Evolutionary conservation across 768 basidiomycete genomes (phyloP), one percentile per base, ranked within the genome.

Genomic region (Melanogaster broomeanus): DNA sequence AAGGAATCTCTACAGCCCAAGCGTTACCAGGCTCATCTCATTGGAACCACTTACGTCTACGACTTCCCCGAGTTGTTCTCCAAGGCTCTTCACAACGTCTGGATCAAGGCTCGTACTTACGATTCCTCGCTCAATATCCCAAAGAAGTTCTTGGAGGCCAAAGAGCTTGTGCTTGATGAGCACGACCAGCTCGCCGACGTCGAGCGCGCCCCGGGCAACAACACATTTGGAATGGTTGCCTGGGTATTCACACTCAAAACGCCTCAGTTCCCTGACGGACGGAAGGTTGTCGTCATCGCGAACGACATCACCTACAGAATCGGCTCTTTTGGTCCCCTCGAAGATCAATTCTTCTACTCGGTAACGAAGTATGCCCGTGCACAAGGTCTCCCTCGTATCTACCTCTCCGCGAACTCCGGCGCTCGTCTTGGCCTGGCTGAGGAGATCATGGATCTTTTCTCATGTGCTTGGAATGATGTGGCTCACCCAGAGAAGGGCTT

Each of bases 261-360:
- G 0, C 96, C 97, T 3, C 97, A 98, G 71, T 97, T 81, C 72
- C 93, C 93, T 42, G 73, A 78, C 24, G 97, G 97, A 25, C 90
- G 97, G 62, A 84, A 81, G 54, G 83, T 85, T 1, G 89, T 98
- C 9, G 90, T 93, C 40, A 81, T 99, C 54, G 92, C 97, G 48
- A 99, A 99, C 72, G 97, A 99, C 62, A 99, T 98, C 73, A 99
- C 97, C 13, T 97, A 84, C 81, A 95, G 90, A 74, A 98, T 98
- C 57, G 97, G 97, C 47, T 98, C 97, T 12, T 99, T 99, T 71
- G 96, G 96, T 39, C 97, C 97, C 39, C 67, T 75, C 3, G 97
- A 99, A 67, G 97, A 99, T 71, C 88, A 93, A 52, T 99, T 90
- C 83, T 98, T 99, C 77, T 94, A 82, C 74, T 87, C 90, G 49